phyloP scores from a whole-genome alignment of 2,329 filamentous ascomycete genomes.

The Botrytis sinoallii region DNA sequence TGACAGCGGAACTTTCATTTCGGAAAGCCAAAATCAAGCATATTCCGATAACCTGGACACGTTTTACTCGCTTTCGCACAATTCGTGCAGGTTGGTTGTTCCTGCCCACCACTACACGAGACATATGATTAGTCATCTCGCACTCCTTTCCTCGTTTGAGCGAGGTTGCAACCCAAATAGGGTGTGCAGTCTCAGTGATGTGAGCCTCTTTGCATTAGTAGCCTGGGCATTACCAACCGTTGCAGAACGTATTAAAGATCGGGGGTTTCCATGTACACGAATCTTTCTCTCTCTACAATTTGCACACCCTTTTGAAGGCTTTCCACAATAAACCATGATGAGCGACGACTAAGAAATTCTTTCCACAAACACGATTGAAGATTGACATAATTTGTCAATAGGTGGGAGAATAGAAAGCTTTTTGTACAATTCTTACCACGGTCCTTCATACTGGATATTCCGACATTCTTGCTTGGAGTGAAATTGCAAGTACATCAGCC shows the following conservation, averaged over 20 bases:
- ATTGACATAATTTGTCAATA: neutral
- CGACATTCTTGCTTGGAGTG: neutral
- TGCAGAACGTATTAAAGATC: neutral
- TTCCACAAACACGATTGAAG: neutral
- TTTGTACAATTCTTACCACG: neutral
- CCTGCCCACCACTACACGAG: conserved; percentile 50
- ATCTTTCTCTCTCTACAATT: conserved; percentile 12
- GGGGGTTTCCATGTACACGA: neutral
- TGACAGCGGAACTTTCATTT: conserved; percentile 54
- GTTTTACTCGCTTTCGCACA: conserved; percentile 49
- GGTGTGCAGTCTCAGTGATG: neutral
- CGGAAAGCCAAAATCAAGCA: conserved; percentile 57
- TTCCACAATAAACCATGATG: conserved; percentile 21
- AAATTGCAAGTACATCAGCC: neutral
- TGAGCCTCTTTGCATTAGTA: neutral
- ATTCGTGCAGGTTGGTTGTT: conserved; percentile 49
- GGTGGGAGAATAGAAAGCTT: neutral
- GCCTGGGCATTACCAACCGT: neutral
- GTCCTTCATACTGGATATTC: neutral
- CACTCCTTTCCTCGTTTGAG: conserved; percentile 14
- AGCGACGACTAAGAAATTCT: neutral
- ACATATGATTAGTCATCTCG: conserved; percentile 7
- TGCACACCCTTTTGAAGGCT: conserved; percentile 20
- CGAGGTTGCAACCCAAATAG: neutral
- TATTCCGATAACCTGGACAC: conserved; percentile 54